A percentile compares a stretch with the other conserved stretches of the same genome.
Conservation (phyloP, 2,329 filamentous ascomycete species). For the Colletotrichum sp. region DNA sequence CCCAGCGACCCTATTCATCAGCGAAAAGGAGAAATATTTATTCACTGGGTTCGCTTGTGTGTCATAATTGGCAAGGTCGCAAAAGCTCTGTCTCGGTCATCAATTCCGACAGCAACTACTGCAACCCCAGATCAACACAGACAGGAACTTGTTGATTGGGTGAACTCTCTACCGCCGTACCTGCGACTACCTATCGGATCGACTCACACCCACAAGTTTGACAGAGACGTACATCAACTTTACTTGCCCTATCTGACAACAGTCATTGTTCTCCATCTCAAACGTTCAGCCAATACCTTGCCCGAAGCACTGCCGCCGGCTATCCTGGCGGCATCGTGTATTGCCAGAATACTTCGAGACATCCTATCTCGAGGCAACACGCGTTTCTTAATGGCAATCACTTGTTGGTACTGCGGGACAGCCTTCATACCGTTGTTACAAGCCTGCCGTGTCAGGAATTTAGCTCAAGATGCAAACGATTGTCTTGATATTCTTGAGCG, state of each 20-base stretch:
- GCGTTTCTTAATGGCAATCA: slow-evolving; percentile 46
- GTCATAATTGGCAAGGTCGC: slow-evolving; percentile 43
- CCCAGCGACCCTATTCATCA: slow-evolving; percentile 33
- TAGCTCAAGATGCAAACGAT: slow-evolving; percentile 34
- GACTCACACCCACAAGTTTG: slow-evolving; percentile 33
- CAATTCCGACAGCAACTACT: slow-evolving; percentile 17
- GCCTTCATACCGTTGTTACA: slow-evolving; percentile 46
- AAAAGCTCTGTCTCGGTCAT: slow-evolving; percentile 36
- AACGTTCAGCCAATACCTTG: slow-evolving; percentile 36
- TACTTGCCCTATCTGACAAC: slow-evolving; percentile 46
- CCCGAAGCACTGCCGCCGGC: slow-evolving; percentile 40
- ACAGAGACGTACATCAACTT: slow-evolving; percentile 45
- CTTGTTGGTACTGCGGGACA: slow-evolving; percentile 46
- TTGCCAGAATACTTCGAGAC: slow-evolving; percentile 41
- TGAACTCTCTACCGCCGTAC: slow-evolving; percentile 34
- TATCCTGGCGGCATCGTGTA: slow-evolving; percentile 41
- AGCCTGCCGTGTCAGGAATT: slow-evolving; percentile 34
- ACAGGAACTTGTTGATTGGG: slow-evolving; percentile 39
- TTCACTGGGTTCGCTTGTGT: slow-evolving; percentile 45
- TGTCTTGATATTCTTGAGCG: slow-evolving; percentile 35
- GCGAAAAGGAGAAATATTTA: slow-evolving; percentile 41
- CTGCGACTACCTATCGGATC: slow-evolving; percentile 35
- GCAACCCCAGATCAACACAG: slow-evolving; percentile 27
- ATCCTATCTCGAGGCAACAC: slow-evolving; percentile 40
- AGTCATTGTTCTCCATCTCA: slow-evolving; percentile 43